A percentile compares a stretch with the other conserved stretches of the same genome.
phyloP scores from a whole-genome alignment of 1,139 yeast genomes.

The Yamadazyma sp. region DNA sequence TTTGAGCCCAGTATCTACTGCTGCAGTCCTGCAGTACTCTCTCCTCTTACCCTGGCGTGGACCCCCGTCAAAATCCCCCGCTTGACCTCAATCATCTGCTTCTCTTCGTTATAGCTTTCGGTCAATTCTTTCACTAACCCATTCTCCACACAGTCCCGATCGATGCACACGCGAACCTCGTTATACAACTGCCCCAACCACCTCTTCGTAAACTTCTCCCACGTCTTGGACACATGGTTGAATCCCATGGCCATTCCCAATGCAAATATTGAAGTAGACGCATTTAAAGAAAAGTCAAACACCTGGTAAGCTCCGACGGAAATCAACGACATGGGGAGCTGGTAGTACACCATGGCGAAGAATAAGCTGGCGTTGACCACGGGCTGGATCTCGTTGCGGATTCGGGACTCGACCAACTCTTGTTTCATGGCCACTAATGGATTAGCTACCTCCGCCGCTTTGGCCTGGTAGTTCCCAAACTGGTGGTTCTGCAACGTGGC shows the following conservation, averaged over 20 bases:
- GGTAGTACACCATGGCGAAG: constrained; percentile 36
- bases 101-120: constrained; percentile 22
- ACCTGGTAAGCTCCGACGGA: constrained; percentile 33
- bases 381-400: constrained; percentile 40
- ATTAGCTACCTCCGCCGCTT: constrained; percentile 18
- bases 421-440: constrained; percentile 36
- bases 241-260: constrained; percentile 48
- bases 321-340: constrained; percentile 37
- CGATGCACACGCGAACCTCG: constrained; percentile 35
- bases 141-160: constrained; percentile 38
- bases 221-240: constrained; percentile 40
- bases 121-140: constrained; percentile 39
- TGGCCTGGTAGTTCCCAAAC: constrained; percentile 18
- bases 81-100: constrained; percentile 18
- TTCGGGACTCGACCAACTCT: constrained; percentile 25
- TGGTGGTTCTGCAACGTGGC: constrained; percentile 27
- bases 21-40: too few relatives aligned
- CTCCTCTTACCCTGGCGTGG: not conserved
- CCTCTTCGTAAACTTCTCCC: constrained; percentile 29
- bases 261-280: constrained; percentile 33
- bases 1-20: too few relatives aligned
- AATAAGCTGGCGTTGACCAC: constrained; percentile 31
- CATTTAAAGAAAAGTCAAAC: constrained; percentile 35
- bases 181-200: constrained; percentile 38
- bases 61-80: constrained; percentile 19